These are phyloP conservation scores for Penicillium sp. DNA, from an alignment of 2,329 filamentous ascomycete species.

Conservation along the genomic window DNA sequence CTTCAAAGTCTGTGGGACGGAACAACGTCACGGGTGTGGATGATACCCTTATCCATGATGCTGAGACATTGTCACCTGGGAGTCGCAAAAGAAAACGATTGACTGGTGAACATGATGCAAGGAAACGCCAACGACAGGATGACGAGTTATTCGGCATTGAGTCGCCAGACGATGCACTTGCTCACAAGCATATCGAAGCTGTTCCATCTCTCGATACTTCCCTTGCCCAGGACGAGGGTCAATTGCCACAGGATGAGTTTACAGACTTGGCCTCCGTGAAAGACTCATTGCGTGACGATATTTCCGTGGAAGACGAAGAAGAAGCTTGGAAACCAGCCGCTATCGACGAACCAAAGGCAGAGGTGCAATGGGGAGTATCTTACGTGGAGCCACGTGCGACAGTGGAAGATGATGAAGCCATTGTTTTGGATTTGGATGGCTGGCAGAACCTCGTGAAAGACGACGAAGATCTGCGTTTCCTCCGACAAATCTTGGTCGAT, in stretches of 20 bases:
- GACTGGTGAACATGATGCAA: constrained; percentile 68
- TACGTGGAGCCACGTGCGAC: constrained; percentile 63
- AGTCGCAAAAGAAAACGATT: constrained; percentile 77
- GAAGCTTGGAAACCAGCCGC: constrained; percentile 30
- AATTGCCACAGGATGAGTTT: constrained; percentile 9
- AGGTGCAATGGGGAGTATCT: constrained; percentile 66
- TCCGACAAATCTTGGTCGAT: constrained; percentile 56
- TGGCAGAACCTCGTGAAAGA: constrained; percentile 72
- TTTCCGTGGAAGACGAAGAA: constrained; percentile 33
- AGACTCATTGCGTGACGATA: constrained; percentile 9
- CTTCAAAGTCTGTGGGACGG: constrained; percentile 22
- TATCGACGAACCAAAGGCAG: constrained; percentile 45
- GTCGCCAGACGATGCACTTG: constrained; percentile 51
- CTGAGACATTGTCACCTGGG: constrained; percentile 57
- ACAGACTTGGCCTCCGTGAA: constrained; percentile 5
- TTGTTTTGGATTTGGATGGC: constrained; percentile 71
- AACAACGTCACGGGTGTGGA: constrained; percentile 7
- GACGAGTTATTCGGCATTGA: constrained; percentile 75
- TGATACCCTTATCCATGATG: constrained; percentile 30
- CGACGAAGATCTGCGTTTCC: constrained; percentile 65
- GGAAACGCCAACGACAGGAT: constrained; percentile 83
- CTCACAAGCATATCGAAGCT: constrained; percentile 42
- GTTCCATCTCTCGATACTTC: constrained; percentile 1
- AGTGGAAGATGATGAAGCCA: constrained; percentile 66
- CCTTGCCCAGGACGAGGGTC: constrained; percentile 3